These are phyloP conservation scores for Viscum album DNA, from an alignment of 177 flowering plant species.

Conservation along the genomic window DNA sequence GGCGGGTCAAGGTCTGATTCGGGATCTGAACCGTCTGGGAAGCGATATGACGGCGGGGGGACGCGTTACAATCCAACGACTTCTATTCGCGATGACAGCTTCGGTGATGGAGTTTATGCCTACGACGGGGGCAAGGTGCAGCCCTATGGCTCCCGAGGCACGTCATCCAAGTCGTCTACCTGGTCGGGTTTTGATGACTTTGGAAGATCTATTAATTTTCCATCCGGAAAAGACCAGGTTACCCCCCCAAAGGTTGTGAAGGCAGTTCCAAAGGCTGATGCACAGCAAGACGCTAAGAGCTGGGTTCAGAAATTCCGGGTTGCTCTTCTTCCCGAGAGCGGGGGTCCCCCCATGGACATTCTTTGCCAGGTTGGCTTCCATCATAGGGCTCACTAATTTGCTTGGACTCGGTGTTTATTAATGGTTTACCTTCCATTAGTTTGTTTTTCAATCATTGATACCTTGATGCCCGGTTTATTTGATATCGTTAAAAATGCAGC, in stretches of 20 bases:
- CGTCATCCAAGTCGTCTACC: slow-evolving; percentile 51
- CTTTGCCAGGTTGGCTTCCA: slow-evolving; percentile 88
- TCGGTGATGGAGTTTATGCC: slow-evolving; percentile 64
- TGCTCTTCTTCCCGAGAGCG: slow-evolving; percentile 72
- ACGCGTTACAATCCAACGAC: slow-evolving; percentile 19
- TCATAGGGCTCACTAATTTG: too few relatives aligned
- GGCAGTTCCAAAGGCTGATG: slow-evolving; percentile 77
- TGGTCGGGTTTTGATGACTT: slow-evolving; percentile 71
- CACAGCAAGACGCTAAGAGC: slow-evolving; percentile 56
- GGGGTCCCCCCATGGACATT: slow-evolving; percentile 72
- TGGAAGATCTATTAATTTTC: slow-evolving; percentile 55
- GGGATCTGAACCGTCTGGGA: slow-evolving; percentile 36
- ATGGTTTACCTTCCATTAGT: neutral
- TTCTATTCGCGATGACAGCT: slow-evolving; percentile 23
- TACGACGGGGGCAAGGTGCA: slow-evolving; percentile 65
- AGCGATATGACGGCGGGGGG: slow-evolving; percentile 25
- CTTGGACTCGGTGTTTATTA: neutral
- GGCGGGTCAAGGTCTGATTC: slow-evolving; percentile 27
- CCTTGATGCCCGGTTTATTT: too few relatives aligned
- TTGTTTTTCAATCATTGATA: too few relatives aligned
- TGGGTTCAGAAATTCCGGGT: slow-evolving; percentile 92
- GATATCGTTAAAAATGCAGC: too few relatives aligned
- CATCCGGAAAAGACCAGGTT: slow-evolving; percentile 34
- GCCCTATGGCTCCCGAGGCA: slow-evolving; percentile 85
- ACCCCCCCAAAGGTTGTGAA: slow-evolving; percentile 51